These are phyloP conservation scores for Dryas octopetala DNA, from an alignment of 306 rosid species.

Conservation along the genomic window DNA sequence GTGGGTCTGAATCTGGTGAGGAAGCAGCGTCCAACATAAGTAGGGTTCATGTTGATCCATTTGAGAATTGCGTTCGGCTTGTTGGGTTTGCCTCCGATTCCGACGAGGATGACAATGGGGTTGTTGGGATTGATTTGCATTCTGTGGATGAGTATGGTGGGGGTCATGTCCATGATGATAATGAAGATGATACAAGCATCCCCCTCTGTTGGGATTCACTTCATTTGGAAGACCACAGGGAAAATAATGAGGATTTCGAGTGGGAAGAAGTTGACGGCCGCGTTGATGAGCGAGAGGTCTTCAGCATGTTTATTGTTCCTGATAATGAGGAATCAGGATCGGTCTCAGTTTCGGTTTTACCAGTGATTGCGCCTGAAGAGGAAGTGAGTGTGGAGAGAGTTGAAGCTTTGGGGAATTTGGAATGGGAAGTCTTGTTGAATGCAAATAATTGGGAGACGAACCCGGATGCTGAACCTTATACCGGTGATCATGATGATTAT, in stretches of 20 bases:
- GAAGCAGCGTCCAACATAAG: conserved; percentile 22
- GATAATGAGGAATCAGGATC: conserved; percentile 40
- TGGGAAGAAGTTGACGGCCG: conserved; percentile 84
- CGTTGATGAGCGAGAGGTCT: conserved; percentile 58
- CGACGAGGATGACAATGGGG: conserved; percentile 43
- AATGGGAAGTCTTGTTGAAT: conserved; percentile 68
- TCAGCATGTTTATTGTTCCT: conserved; percentile 39
- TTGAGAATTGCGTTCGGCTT: conserved; percentile 25
- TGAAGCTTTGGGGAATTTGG: conserved; percentile 45
- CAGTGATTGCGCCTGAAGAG: conserved; percentile 27
- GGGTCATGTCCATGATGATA: conserved; percentile 26
- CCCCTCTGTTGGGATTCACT: conserved; percentile 73
- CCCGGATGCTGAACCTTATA: conserved; percentile 43
- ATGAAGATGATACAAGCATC: conserved; percentile 46
- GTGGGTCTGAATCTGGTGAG: conserved; percentile 42
- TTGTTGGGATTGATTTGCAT: conserved; percentile 42
- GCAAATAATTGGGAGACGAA: conserved; percentile 37
- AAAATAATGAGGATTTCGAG: conserved; percentile 65
- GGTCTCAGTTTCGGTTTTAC: conserved; percentile 18
- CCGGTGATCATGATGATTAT: conserved; percentile 61
- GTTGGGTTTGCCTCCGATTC: conserved; percentile 49
- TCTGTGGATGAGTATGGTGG: conserved; percentile 48
- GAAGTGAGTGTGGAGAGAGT: conserved; percentile 33
- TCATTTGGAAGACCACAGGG: conserved; percentile 56
- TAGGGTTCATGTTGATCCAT: conserved; percentile 21